A percentile compares a stretch with the other conserved stretches of the same genome.
phyloP scores from a whole-genome alignment of 306 rosid genomes.

The Sesbania bispinosa region DNA sequence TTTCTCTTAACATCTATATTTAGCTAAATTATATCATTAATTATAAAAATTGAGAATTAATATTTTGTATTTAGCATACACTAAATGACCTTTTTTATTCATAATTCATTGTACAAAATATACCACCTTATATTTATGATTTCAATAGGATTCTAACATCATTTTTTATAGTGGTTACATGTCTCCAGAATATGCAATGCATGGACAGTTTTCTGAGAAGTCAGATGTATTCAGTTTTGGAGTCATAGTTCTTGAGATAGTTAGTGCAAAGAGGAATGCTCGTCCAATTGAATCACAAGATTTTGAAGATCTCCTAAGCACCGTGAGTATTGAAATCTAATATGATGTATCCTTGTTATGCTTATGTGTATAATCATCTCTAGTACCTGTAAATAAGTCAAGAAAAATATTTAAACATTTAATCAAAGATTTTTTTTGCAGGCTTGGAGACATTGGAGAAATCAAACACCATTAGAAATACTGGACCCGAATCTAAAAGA shows the following conservation, averaged over 20 bases:
- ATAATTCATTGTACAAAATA: not conserved
- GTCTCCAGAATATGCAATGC: slow-evolving; percentile 21
- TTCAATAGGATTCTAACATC: too few species aligned
- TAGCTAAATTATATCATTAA: too few species aligned
- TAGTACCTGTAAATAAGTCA: too few species aligned
- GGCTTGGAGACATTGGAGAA: slow-evolving; percentile 39
- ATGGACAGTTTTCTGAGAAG: slow-evolving; percentile 28
- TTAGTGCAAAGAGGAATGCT: slow-evolving; percentile 37
- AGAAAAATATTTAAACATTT: not conserved
- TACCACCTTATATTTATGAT: too few species aligned
- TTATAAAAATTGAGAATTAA: too few species aligned
- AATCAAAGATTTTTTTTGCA: slow-evolving; percentile 8
- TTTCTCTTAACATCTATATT: too few species aligned
- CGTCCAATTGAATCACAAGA: slow-evolving; percentile 4
- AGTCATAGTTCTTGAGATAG: slow-evolving; percentile 32
- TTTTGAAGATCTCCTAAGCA: slow-evolving; percentile 23
- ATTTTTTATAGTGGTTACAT: slow-evolving; percentile 40
- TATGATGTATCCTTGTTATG: too few species aligned
- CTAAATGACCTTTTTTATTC: too few species aligned
- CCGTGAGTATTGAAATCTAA: too few species aligned
- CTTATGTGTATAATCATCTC: too few species aligned
- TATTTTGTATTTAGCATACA: too few species aligned
- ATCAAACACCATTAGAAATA: slow-evolving; percentile 29
- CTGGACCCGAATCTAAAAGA: slow-evolving; percentile 29
- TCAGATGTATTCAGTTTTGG: slow-evolving; percentile 35